phyloP scores from a whole-genome alignment of 2,329 filamentous ascomycete species.

The Macrophomina tecta region DNA sequence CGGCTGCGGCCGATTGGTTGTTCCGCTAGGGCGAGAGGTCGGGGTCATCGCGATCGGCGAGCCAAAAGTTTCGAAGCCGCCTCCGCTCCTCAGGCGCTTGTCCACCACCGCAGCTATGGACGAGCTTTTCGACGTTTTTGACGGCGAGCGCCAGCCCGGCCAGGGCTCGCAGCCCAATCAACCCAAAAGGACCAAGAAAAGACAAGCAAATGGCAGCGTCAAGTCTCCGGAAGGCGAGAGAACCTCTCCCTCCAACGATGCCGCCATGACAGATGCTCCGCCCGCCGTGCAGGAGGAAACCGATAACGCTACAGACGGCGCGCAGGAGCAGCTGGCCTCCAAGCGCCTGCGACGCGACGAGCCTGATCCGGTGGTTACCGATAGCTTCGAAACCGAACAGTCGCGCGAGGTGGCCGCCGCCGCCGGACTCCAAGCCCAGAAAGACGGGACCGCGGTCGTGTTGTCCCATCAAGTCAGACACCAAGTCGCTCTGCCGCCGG shows the following conservation, averaged over 20 bases:
- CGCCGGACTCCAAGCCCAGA: constrained; percentile 68
- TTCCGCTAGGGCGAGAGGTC: not conserved
- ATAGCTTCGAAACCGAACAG: constrained; percentile 93
- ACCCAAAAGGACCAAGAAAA: constrained; percentile 74
- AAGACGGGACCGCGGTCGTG: constrained; percentile 74
- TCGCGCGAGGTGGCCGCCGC: constrained; percentile 87
- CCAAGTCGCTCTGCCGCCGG: constrained; percentile 91
- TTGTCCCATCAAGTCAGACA: constrained; percentile 98
- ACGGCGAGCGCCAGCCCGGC: constrained; percentile 41
- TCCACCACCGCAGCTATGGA: constrained; percentile 42
- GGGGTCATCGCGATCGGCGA: not conserved
- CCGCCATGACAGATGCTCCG: constrained; percentile 53
- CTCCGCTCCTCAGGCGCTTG: constrained; percentile 9
- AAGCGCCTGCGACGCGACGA: constrained; percentile 73
- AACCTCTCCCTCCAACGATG: constrained; percentile 44
- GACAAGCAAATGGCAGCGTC: constrained; percentile 80
- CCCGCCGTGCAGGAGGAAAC: constrained; percentile 38
- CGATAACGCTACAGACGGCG: constrained; percentile 44
- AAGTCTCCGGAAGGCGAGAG: constrained; percentile 55
- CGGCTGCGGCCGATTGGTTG: constrained; percentile 9
- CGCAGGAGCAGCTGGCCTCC: constrained; percentile 48
- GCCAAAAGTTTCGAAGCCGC: constrained; percentile 24
- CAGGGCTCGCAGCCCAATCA: constrained; percentile 30
- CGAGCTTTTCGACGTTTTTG: constrained; percentile 54
- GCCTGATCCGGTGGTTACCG: constrained; percentile 82